Evolutionary conservation across 257 asterid species (phyloP).

Genomic region (Anisodus acutangulus): DNA sequence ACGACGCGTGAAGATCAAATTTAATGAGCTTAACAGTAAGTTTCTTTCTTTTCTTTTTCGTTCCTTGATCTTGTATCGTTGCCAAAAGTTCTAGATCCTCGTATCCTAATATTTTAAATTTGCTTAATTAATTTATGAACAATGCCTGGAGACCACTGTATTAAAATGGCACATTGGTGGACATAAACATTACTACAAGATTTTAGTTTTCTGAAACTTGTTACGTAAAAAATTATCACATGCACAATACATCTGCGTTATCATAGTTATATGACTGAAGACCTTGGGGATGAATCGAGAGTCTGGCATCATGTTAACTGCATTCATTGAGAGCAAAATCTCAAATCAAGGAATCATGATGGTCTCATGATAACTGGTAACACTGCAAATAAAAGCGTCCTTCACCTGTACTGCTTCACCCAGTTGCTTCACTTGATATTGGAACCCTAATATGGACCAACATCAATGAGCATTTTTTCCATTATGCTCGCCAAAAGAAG

Average conservation of each 20-base stretch:
- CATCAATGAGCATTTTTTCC: background rate
- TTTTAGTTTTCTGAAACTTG: no score
- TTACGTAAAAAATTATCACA: no score
- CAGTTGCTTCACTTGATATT: background rate
- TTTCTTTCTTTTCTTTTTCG: background rate
- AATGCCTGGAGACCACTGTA: background rate
- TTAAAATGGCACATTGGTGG: background rate
- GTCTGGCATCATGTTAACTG: no score
- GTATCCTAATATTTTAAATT: no score
- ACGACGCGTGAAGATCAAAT: no score
- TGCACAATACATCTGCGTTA: no score
- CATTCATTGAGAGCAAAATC: background rate
- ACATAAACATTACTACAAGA: no score
- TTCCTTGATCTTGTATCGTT: background rate
- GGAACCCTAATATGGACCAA: background rate
- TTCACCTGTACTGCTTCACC: background rate
- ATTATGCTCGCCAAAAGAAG: background rate
- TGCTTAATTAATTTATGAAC: background rate
- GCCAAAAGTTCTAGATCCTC: no score
- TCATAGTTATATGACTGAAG: no score
- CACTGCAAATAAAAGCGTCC: background rate
- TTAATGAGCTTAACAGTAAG: background rate
- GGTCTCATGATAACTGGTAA: no score
- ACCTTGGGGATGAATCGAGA: no score
- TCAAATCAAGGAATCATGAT: no score